phyloP scores from a whole-genome alignment of 768 basidiomycete species.

The Rhodocollybia butyracea region DNA sequence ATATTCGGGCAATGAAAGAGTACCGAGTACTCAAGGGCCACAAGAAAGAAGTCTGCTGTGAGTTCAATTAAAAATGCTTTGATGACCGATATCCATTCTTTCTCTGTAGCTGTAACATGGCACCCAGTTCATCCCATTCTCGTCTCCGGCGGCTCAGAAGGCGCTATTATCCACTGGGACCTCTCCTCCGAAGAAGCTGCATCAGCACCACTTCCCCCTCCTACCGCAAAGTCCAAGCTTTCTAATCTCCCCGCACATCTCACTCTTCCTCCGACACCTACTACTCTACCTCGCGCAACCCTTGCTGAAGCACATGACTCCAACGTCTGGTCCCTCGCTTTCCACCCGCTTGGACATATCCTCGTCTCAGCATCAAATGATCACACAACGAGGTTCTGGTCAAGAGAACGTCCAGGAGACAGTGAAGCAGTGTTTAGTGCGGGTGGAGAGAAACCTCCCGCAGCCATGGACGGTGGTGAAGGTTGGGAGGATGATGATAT shows the following conservation, averaged over 20 bases:
- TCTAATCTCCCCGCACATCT: slow-evolving; percentile 16
- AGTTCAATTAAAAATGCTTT: slow-evolving; percentile 21
- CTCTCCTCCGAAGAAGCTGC: slow-evolving; percentile 63
- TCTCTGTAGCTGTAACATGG: slow-evolving; percentile 78
- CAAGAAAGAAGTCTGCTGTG: slow-evolving; percentile 97
- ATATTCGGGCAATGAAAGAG: slow-evolving; percentile 98
- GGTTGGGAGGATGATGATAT: slow-evolving; percentile 72
- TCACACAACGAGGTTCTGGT: slow-evolving; percentile 99
- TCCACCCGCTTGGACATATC: slow-evolving; percentile 94
- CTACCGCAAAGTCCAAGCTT: slow-evolving; percentile 16
- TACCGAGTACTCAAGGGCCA: slow-evolving; percentile 90
- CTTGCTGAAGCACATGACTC: slow-evolving; percentile 98
- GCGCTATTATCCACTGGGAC: slow-evolving; percentile 93
- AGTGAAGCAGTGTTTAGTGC: slow-evolving; percentile 64
- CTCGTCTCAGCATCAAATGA: slow-evolving; percentile 95
- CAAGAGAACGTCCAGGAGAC: slow-evolving; percentile 86
- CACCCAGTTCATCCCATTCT: slow-evolving; percentile 92
- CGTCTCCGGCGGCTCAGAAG: slow-evolving; percentile 92
- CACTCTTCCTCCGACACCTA: slow-evolving; percentile 25
- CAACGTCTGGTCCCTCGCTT: slow-evolving; percentile 94
- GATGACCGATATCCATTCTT: not conserved
- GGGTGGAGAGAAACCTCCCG: slow-evolving; percentile 82
- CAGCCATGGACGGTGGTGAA: slow-evolving; percentile 35
- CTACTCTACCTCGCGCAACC: slow-evolving; percentile 67
- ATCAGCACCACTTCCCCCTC: slow-evolving; percentile 17